Evolutionary conservation across 2,329 filamentous ascomycete species (phyloP).

Genomic region (Clarireedia sp.): DNA sequence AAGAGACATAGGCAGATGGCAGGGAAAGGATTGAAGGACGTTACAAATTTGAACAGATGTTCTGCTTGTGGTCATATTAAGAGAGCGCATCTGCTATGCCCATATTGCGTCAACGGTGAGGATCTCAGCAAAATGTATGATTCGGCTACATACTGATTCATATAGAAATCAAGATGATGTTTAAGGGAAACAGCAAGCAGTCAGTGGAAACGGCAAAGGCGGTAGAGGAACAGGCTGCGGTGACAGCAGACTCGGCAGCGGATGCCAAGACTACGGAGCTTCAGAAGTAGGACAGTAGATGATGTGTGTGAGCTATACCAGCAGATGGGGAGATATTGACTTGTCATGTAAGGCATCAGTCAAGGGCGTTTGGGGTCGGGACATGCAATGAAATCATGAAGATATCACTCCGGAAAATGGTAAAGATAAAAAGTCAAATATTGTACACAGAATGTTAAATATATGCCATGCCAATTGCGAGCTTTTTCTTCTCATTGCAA

Average conservation of each 20-base stretch:
- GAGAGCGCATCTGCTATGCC: conserved; percentile 80
- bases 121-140: conserved; percentile 11
- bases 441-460: conserved; percentile 13
- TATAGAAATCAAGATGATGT: conserved; percentile 28
- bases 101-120: conserved; percentile 77
- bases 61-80: conserved; percentile 83
- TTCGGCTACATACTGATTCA: conserved; percentile 10
- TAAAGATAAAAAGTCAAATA: conserved; percentile 2
- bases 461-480: not conserved
- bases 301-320: not conserved
- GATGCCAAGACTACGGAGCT: not conserved
- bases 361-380: conserved; percentile 19
- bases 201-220: not conserved
- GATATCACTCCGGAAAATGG: conserved; percentile 1
- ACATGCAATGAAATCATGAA: conserved; percentile 1
- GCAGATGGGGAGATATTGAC: not conserved
- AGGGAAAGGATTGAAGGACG: conserved; percentile 88
- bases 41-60: conserved; percentile 79
- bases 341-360: conserved; percentile 14
- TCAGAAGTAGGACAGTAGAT: not conserved
- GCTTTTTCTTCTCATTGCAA: not conserved
- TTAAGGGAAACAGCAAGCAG: conserved; percentile 11
- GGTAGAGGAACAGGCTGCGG: not conserved
- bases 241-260: not conserved
- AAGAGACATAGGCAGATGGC: conserved; percentile 90